phyloP scores from a whole-genome alignment of 1,139 yeast genomes.

The Geotrichum phurueaensis region DNA sequence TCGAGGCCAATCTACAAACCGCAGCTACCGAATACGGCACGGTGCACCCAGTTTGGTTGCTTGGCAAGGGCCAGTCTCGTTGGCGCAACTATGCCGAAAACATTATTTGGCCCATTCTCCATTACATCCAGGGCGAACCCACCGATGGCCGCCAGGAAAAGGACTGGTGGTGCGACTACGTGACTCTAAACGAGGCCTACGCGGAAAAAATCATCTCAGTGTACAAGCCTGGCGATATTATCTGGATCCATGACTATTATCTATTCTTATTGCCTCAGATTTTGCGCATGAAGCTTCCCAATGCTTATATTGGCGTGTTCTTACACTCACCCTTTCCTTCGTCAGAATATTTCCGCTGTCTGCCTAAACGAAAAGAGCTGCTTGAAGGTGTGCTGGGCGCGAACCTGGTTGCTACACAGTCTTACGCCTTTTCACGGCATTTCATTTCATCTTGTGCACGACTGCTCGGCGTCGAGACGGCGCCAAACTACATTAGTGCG shows the following conservation, averaged over 20 bases:
- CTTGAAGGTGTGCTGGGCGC: conserved; percentile 91
- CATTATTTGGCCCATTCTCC: conserved; percentile 90
- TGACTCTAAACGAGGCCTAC: conserved; percentile 82
- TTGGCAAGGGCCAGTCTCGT: conserved; percentile 55
- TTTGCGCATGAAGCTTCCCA: conserved; percentile 73
- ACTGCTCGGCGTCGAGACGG: conserved; percentile 33
- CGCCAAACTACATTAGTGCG: conserved; percentile 57
- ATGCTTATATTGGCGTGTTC: conserved; percentile 75
- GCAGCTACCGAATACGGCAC: conserved; percentile 39
- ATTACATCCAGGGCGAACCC: conserved; percentile 71
- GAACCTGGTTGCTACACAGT: conserved; percentile 79
- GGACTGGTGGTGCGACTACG: conserved; percentile 88
- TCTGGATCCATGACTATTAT: conserved; percentile 94
- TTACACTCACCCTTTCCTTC: conserved; percentile 72
- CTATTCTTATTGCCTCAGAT: conserved; percentile 78
- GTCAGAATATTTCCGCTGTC: conserved; percentile 86
- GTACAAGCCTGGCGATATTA: conserved; percentile 84
- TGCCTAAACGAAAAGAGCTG: conserved; percentile 74
- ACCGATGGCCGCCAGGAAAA: conserved; percentile 67
- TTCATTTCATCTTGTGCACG: conserved; percentile 73
- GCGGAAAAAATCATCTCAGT: conserved; percentile 67
- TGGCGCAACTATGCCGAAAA: conserved; percentile 91
- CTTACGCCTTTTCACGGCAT: conserved; percentile 80
- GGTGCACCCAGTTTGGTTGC: conserved; percentile 74
- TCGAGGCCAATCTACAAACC: conserved; percentile 13